Percentiles rank a stretch among this genome's conserved stretches.
phyloP scores from a whole-genome alignment of 2,329 filamentous ascomycete species.

The Curvularia eragrostidis region DNA sequence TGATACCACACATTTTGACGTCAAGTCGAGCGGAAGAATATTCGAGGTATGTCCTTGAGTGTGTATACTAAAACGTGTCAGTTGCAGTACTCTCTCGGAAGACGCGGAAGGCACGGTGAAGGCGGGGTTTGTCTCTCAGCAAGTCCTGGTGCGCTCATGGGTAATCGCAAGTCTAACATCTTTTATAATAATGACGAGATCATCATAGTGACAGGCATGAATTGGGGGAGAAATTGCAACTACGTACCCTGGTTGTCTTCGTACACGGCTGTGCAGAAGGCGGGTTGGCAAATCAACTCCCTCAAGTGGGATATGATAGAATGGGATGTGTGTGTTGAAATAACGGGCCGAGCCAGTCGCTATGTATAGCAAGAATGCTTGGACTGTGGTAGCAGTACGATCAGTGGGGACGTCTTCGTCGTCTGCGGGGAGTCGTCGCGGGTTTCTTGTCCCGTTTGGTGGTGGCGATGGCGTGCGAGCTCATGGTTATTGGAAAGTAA shows the following conservation, averaged over 20 bases:
- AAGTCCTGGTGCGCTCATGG: slow-evolving; percentile 48
- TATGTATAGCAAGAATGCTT: slow-evolving; percentile 17
- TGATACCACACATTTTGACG: slow-evolving; percentile 59
- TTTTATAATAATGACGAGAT: slow-evolving; percentile 45
- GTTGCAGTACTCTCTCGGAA: slow-evolving; percentile 23
- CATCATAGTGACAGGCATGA: slow-evolving; percentile 37
- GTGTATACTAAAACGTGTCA: slow-evolving; percentile 30
- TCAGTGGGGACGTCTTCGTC: slow-evolving; percentile 14
- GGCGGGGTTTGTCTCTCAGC: slow-evolving; percentile 37
- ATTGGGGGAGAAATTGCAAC: slow-evolving; percentile 7
- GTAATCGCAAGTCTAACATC: slow-evolving; percentile 52
- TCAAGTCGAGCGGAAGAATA: background rate
- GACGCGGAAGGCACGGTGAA: slow-evolving; percentile 23
- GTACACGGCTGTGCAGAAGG: background rate
- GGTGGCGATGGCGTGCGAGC: slow-evolving; percentile 24
- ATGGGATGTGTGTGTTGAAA: background rate
- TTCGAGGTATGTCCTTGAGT: background rate
- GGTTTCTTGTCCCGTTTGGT: slow-evolving; percentile 22
- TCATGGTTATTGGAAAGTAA: slow-evolving; percentile 40
- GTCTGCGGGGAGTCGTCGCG: slow-evolving; percentile 15
- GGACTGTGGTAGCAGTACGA: background rate
- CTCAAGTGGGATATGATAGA: slow-evolving; percentile 12
- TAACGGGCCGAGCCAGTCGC: slow-evolving; percentile 24
- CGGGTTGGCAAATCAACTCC: slow-evolving; percentile 10
- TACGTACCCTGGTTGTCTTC: slow-evolving; percentile 21